Percentiles rank a stretch among this genome's conserved stretches.
phyloP scores from a whole-genome alignment of 345 rosid species.

The Pistacia vera region DNA sequence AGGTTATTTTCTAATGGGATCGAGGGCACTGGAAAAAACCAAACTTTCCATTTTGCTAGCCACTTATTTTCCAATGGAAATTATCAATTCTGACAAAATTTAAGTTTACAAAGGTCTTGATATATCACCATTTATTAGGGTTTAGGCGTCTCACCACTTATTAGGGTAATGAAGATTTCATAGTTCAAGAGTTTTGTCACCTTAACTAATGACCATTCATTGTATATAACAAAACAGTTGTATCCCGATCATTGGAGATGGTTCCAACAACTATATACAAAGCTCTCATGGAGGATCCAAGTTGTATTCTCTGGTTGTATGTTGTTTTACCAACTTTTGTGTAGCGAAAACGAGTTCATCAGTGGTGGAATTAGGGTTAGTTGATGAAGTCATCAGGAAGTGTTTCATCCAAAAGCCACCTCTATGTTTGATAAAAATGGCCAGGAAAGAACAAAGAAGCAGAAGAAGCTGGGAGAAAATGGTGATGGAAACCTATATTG shows the following conservation, averaged over 20 bases:
- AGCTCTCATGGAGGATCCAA: conserved; percentile 33
- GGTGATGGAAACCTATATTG: too few relatives aligned
- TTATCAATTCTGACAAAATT: conserved; percentile 48
- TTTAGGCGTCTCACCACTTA: conserved; percentile 21
- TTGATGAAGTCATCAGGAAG: too few relatives aligned
- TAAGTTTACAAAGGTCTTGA: conserved; percentile 42
- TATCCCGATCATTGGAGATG: conserved; percentile 47
- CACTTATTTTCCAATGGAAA: conserved; percentile 30
- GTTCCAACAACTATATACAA: conserved; percentile 41
- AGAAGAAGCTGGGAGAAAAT: too few relatives aligned
- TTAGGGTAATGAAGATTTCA: conserved; percentile 31
- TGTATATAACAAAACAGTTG: conserved; percentile 21
- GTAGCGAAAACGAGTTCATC: too few relatives aligned
- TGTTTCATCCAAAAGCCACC: too few relatives aligned
- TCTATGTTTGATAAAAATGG: too few relatives aligned
- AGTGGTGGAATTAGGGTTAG: too few relatives aligned
- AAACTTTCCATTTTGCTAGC: conserved; percentile 46
- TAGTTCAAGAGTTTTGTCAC: conserved; percentile 20
- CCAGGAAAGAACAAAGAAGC: too few relatives aligned
- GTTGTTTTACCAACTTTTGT: too few relatives aligned
- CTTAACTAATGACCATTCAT: conserved; percentile 26
- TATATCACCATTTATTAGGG: background rate
- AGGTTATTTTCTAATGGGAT: conserved; percentile 14
- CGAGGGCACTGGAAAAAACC: conserved; percentile 41
- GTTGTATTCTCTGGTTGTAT: too few relatives aligned